Evolutionary conservation across 148 eudicot species (phyloP).

Genomic region (Rhododendron mucronatum): DNA sequence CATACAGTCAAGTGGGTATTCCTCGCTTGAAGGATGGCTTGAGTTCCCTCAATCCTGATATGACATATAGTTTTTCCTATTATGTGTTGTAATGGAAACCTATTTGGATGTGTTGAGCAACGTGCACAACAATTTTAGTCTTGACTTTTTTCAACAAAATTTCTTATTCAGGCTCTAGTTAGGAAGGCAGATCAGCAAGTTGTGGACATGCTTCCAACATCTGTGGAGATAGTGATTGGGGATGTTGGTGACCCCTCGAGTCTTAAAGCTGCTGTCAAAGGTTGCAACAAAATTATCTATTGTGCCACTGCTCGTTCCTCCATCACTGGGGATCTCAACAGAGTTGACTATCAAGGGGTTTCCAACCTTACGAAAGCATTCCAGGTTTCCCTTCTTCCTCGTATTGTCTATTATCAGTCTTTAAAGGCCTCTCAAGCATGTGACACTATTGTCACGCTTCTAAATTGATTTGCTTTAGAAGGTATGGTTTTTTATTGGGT

Average conservation of each 20-base stretch:
- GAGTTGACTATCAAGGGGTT: conserved; percentile 87
- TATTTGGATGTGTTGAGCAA: background rate
- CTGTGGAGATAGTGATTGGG: conserved; percentile 83
- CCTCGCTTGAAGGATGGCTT: background rate
- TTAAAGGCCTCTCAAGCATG: background rate
- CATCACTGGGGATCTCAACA: conserved; percentile 82
- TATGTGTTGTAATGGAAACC: background rate
- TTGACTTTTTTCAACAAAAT: background rate
- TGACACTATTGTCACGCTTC: background rate
- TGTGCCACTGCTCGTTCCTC: conserved; percentile 98
- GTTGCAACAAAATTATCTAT: conserved; percentile 85
- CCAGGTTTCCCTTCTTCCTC: conserved; percentile 45
- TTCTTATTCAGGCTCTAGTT: conserved; percentile 59
- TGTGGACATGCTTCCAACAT: conserved; percentile 80
- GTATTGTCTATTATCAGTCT: background rate
- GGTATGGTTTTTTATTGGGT: conserved; percentile 1
- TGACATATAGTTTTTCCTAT: background rate
- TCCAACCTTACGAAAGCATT: conserved; percentile 85
- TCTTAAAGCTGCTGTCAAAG: conserved; percentile 58
- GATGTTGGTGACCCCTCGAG: conserved; percentile 87
- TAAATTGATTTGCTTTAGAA: background rate
- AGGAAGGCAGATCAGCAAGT: conserved; percentile 66
- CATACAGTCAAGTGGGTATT: background rate
- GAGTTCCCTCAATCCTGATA: background rate
- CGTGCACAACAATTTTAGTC: background rate